Base-by-base conservation (phyloP, 176 grass and related monocot genomes). In the Bothriochloa decipiens region DNA sequence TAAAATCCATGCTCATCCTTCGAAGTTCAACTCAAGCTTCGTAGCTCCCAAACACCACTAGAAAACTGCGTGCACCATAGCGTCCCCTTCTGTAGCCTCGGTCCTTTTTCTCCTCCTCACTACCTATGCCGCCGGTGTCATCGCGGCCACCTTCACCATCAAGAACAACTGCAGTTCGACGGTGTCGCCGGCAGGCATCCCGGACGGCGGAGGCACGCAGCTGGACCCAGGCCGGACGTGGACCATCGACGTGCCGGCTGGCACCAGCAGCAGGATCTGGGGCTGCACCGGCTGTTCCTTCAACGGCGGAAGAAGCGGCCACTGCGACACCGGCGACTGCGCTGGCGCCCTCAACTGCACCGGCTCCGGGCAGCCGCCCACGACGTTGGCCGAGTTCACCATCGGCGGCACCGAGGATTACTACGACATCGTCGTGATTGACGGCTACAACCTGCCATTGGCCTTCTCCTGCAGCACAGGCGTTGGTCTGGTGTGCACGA, bases 161-260 rank as follows among this genome's bases (percentile, higher is more conserved):
- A 50, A 7, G 2, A 95, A 95, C 88, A 55, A 45, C 6, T 95
- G 93, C 35, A 2, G 60, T 2, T 92, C 5, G 80, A 89, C 84
- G 0, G 78, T 92, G 32, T 94, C 87, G 87, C 87, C 78, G 2
- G 92, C 92, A 1, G 84, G 3, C 2, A 80, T 25, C 41, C 77
- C 77, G 0, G 37, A 57, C 3, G 78, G 77, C 25, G 61, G 85
- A 0, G 70, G 61, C 11, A 1, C 0, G 25, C 58, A 57, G 78
- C 85, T 87, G 1, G 6, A 28, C 33, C 7, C 18, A 0, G 66
- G 49, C 3, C 32, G 58, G 66, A 41, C 66, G 3, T 82, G 79
- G 79, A 28, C 29, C 3, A 2, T 82, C n/a, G 0, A 26, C 42
- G 61, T 76, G 4, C 27, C 85, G 1, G 20, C 47, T 12, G 71